Evolutionary conservation across 495 filamentous ascomycete genomes (phyloP).

Genomic region (Aspergillus cristatus): DNA sequence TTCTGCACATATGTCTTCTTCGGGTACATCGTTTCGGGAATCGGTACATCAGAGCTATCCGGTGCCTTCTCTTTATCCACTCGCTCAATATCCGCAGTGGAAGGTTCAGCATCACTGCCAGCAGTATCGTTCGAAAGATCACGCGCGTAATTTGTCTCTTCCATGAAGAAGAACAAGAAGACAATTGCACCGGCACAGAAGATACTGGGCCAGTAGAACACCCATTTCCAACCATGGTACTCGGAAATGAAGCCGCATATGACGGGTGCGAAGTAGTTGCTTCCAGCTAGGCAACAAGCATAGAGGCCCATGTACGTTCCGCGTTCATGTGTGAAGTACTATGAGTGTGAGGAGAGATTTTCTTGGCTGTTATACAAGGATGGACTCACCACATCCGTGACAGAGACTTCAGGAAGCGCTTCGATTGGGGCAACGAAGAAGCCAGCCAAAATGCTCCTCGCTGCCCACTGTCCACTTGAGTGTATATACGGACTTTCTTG

Average conservation of each 20-base stretch:
- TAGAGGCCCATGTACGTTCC: constrained; percentile 59
- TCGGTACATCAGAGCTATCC: constrained; percentile 3
- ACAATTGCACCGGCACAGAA: constrained; percentile 45
- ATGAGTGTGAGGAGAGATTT: not conserved
- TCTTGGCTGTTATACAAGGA: too few relatives aligned
- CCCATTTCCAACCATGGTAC: constrained; percentile 54
- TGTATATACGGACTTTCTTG: constrained; percentile 23
- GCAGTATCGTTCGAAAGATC: too few relatives aligned
- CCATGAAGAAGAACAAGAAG: constrained; percentile 60
- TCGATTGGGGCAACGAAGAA: constrained; percentile 61
- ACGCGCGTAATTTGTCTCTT: constrained; percentile 57
- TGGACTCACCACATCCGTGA: constrained; percentile 47
- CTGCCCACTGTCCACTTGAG: constrained; percentile 55
- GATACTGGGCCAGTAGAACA: constrained; percentile 57
- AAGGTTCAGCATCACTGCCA: too few relatives aligned
- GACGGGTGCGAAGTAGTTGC: constrained; percentile 56
- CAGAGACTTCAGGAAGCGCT: constrained; percentile 49
- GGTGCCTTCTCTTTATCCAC: constrained; percentile 16
- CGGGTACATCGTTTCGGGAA: constrained; percentile 16
- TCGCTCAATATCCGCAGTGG: too few relatives aligned
- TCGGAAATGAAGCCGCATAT: constrained; percentile 61
- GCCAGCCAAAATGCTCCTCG: constrained; percentile 49
- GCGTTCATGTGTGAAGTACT: constrained; percentile 58
- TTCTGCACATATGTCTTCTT: constrained; percentile 45
- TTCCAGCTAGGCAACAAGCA: constrained; percentile 51